phyloP scores from a whole-genome alignment of 257 asterid genomes.

The Verbascum thapsus region DNA sequence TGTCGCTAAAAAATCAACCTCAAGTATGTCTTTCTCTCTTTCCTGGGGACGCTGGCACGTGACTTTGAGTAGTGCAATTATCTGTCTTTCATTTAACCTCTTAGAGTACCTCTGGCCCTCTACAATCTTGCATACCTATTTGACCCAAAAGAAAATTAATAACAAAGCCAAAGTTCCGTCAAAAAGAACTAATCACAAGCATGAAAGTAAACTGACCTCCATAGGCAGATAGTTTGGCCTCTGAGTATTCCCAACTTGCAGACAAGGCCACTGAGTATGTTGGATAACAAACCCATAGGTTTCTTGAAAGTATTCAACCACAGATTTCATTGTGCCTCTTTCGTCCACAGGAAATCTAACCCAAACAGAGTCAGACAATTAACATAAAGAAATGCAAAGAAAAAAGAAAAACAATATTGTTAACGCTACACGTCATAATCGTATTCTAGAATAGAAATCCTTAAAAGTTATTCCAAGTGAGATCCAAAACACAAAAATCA shows the following conservation, averaged over 20 bases:
- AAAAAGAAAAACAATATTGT: background rate
- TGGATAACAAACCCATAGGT: constrained; percentile 80
- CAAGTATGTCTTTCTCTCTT: constrained; percentile 72
- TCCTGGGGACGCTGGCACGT: constrained; percentile 97
- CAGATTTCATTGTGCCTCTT: constrained; percentile 82
- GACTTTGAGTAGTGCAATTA: constrained; percentile 84
- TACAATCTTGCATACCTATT: constrained; percentile 90
- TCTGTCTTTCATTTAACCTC: constrained; percentile 90
- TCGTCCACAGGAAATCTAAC: constrained; percentile 89
- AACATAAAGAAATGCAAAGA: constrained; percentile 3
- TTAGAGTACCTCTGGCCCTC: constrained; percentile 95
- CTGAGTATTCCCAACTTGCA: constrained; percentile 91
- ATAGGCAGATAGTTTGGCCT: constrained; percentile 89
- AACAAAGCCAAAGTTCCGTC: background rate
- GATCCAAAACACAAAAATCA: background rate
- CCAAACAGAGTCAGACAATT: constrained; percentile 24
- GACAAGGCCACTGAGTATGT: constrained; percentile 81
- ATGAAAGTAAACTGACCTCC: constrained; percentile 63
- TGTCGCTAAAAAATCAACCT: constrained; percentile 40
- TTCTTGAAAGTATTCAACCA: constrained; percentile 79
- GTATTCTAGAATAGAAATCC: background rate
- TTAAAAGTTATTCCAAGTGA: background rate
- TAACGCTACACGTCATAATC: background rate
- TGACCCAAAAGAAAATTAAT: constrained; percentile 12
- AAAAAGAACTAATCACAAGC: background rate